Base-by-base conservation (phyloP, 2,329 filamentous ascomycete species). In the Pseudogymnoascus sp. region DNA sequence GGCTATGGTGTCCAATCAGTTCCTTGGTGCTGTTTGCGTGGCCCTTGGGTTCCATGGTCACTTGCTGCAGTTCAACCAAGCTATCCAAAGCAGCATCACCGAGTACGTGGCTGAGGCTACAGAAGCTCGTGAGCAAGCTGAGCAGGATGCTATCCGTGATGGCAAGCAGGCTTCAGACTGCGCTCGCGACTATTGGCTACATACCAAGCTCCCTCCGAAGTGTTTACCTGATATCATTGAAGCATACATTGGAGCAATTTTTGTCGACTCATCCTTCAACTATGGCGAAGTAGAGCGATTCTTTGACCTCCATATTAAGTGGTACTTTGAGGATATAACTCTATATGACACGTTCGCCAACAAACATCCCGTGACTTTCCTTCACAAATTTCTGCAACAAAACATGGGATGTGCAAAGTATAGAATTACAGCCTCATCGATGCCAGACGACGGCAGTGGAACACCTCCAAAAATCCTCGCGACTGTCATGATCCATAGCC, bases 1-100 rank as follows among this genome's bases (percentile, higher is more conserved):
- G 86, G 91, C 92, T n/a, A 97, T 99, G 90, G 92, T 94, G 0
- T 94, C 90, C 60, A 99, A 99, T 76, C 92, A 92, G 63, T 99
- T 97, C 70, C 81, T 97, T 1, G 91, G 89, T 1, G 90, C 86
- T 16, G 78, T 97, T 2, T 88, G 88, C 63, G 90, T 95, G 2
- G 81, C 84, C 57, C 81, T 97, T 0, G 87, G 83, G 0, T 87
- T 97, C 61, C 86, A 97, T 70, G 83, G 79, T 57, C 86, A 93
- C 70, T 75, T 97, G 14, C 81, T 85, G 0, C 75, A 79, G 5
- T 79, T 88, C 7, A 77, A 76, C 2, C 67, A 74, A 0, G 67
- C 68, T 0, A 68, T 82, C 35, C 73, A 79, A 35, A 74, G 72
- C 16, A 75, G 79, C 47, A 79, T 86, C 18, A 65, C 72, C 7